Base-by-base conservation (phyloP, 257 asterid genomes). In the Solanum corneliomulleri region DNA sequence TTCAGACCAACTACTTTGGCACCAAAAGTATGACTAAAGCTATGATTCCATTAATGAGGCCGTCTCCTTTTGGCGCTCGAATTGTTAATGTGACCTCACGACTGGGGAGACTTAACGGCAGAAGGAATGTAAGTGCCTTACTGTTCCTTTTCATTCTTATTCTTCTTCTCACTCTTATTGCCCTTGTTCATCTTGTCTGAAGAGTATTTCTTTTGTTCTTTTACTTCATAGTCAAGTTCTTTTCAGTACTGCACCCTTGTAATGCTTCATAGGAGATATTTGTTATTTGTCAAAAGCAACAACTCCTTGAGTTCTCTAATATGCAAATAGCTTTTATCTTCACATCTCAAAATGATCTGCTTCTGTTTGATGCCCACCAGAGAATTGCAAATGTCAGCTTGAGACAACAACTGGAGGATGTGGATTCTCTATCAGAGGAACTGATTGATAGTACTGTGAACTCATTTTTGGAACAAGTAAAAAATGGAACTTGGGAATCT, bases 51-150 rank as follows among this genome's bases (percentile, higher is more conserved):
- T 89, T 96, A 44, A 90, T 95, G 97, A 90, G 94, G 89, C 91
- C 90, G 64, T 95, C 98, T 47, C 89, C 89, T 31, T 86, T 93
- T 16, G 96, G 99, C 85, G 96, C 96, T 87, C 98, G 97, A 44
- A 94, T 96, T 86, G 93, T 96, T 85, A 96, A 90, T 16, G 95
- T 96, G 88, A 92, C 93, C 71, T 96, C 99, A 37, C 91, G 98
- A n/a, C 71, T 96, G 86, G 98, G 99, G 90, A 94, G 99, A 87
- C 86, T 94, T 83, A 95, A 95, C 39, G 99, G 98, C 82, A 89
- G 96, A 80, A 89, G 97, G 60, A 96, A 95, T 92, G 99, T 92
- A 64, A 83, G 93, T 3, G 60, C 39, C 81, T 14, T 33, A 20
- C 3, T 23, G 8, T 75, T 86, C 42, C 18, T 47, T 41, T 80